Base-by-base conservation (phyloP, 768 basidiomycete species). In the Rhizopogon vinicolor region DNA sequence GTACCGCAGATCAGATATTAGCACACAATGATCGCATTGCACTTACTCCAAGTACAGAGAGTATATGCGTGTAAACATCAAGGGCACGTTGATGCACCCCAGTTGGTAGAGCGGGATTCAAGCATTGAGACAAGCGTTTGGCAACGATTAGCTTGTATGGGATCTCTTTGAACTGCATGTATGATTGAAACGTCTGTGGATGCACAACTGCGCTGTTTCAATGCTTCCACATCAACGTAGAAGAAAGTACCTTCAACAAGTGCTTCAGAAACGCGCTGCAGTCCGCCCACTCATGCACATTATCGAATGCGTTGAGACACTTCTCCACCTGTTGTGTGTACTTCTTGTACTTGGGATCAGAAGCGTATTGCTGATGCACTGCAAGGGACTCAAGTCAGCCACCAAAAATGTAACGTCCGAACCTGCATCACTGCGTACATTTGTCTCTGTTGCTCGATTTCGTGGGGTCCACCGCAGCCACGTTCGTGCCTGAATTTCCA, bases 251-350 rank as follows among this genome's bases (percentile, higher is more conserved):
- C 80, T 97, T 97, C 57, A 96, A 81, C 57, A 97, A 72, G 62
- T 94, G 89, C 67, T 95, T 95, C 69, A 99, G 72, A 73, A 98
- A 99, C 41, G 95, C 88, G 66, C 97, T 98, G 69, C 94, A 98
- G 74, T 99, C 97, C 57, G 97, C 95, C 97, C 97, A 99, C 75
- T 99, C 97, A 55, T 96, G 92, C 56, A 97, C 93, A 65, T 85
- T 91, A 65, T 97, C 94, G 65, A 99, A 98, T 1, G 93, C 87
- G 58, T 86, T 88, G 45, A 99, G 78, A 62, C 91, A 93, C 72
- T 88, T 89, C 68, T 99, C 97, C 46, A 99, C 91, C 63, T 93
- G 90, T 53, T 88, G 85, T 0, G 86, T 78, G 72, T 93, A 98
- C 73, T 97, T 97, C 76, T 91, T 93, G 75, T 85, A 97, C 69